Percentiles rank a stretch among this genome's conserved stretches.
phyloP scores from a whole-genome alignment of 371 early-diverging fungal genomes.

The Amoeboaphelidium protococcarum region DNA sequence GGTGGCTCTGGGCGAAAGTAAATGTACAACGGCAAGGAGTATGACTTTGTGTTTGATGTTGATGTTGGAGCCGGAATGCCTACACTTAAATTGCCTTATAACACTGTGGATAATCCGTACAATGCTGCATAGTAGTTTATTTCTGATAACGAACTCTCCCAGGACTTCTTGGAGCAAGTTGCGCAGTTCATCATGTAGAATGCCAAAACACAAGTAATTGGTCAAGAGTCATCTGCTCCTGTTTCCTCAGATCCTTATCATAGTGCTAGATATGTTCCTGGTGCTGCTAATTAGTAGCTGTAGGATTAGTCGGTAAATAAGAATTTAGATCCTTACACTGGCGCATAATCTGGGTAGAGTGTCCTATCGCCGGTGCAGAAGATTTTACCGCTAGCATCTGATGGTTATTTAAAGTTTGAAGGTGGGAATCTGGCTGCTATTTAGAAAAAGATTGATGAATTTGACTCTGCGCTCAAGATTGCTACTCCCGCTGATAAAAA shows the following conservation, averaged over 20 bases:
- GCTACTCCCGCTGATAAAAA: not conserved
- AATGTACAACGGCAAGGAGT: slow-evolving; percentile 56
- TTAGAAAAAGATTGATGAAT: not conserved
- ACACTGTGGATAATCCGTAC: slow-evolving; percentile 72
- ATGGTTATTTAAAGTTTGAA: not conserved
- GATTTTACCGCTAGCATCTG: not conserved
- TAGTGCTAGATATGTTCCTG: not conserved
- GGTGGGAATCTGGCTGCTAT: not conserved
- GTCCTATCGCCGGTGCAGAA: too few relatives aligned
- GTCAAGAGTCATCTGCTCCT: not conserved
- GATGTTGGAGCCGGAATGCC: slow-evolving; percentile 53
- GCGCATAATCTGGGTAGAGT: too few relatives aligned
- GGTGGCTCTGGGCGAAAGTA: slow-evolving; percentile 35
- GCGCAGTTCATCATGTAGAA: slow-evolving; percentile 79
- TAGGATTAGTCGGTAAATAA: not conserved
- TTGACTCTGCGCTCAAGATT: not conserved
- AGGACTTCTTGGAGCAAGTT: slow-evolving; percentile 62
- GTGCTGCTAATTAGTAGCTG: not conserved
- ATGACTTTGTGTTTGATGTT: slow-evolving; percentile 93
- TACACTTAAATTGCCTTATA: slow-evolving; percentile 74
- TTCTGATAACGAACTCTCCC: slow-evolving; percentile 39
- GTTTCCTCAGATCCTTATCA: not conserved
- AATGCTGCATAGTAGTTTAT: slow-evolving; percentile 75
- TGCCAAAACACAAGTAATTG: slow-evolving; percentile 17
- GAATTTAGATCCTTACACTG: not conserved